Conservation (phyloP, 2,329 filamentous ascomycete genomes). For the Calycina herbarum region DNA sequence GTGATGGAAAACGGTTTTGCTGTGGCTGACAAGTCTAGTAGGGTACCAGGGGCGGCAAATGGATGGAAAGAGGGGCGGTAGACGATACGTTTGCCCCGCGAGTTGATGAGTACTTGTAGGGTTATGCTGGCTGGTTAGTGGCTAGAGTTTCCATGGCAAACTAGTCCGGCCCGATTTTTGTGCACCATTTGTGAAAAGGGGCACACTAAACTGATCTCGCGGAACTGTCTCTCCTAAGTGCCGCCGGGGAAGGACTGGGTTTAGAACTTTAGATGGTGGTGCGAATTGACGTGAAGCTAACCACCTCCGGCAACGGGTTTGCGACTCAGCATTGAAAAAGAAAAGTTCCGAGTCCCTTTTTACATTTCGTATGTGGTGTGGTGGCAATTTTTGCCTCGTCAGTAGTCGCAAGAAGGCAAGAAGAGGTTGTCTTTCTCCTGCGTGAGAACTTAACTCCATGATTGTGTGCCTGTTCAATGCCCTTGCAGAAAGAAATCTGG, state of each 20-base stretch:
- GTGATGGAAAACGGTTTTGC: constrained; percentile 18
- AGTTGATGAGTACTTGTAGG: neutral
- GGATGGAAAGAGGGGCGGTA: constrained; percentile 3
- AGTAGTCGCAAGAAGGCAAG: neutral
- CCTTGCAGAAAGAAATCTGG: neutral
- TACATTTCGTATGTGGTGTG: neutral
- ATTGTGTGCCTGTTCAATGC: neutral
- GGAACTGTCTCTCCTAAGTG: constrained; percentile 23
- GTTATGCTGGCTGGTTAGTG: neutral
- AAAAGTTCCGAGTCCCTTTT: neutral
- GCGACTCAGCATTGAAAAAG: neutral
- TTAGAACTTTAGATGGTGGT: neutral
- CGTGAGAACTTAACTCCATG: neutral
- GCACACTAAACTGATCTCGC: constrained; percentile 13
- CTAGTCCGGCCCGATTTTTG: neutral
- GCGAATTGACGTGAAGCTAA: constrained; percentile 12
- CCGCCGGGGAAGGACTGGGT: constrained; percentile 26
- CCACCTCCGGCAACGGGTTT: constrained; percentile 2
- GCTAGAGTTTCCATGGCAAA: neutral
- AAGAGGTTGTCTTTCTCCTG: neutral
- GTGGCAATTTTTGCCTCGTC: neutral
- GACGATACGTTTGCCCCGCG: neutral
- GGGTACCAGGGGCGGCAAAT: constrained; percentile 8
- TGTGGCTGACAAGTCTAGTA: constrained; percentile 14
- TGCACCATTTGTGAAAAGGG: constrained; percentile 4